Evolutionary conservation across 1,139 yeast genomes (phyloP).

Genomic region (Komagataea norvegica): DNA sequence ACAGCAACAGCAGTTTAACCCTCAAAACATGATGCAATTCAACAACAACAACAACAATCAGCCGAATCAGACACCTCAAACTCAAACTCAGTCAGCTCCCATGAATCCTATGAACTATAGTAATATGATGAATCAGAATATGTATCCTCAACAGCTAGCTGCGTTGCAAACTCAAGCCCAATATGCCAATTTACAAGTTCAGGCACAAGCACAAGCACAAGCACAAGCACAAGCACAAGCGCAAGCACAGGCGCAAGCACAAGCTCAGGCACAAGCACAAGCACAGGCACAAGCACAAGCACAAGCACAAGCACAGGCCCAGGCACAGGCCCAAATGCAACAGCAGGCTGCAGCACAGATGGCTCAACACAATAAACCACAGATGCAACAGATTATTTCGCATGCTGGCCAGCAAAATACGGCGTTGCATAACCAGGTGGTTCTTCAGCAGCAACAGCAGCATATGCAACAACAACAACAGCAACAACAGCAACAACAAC

Average conservation of each 20-base stretch:
- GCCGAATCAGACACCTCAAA: background rate
- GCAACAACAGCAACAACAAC: constrained; percentile 12
- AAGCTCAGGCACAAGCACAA: constrained; percentile 5
- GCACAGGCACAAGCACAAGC: constrained; percentile 13
- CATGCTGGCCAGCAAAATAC: constrained; percentile 1
- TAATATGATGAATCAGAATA: constrained; percentile 7
- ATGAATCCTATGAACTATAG: constrained; percentile 9
- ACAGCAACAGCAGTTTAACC: constrained; percentile 2
- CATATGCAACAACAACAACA: constrained; percentile 16
- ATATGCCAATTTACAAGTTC: constrained; percentile 14
- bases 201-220: constrained; percentile 11
- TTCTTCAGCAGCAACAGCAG: constrained; percentile 13
- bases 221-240: constrained; percentile 1
- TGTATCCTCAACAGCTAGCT: constrained; percentile 19
- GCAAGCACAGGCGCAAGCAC: constrained; percentile 15
- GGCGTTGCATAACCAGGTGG: background rate
- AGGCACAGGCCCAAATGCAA: constrained; percentile 1
- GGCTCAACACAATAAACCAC: constrained; percentile 1
- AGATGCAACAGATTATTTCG: background rate
- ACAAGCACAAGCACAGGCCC: constrained; percentile 17
- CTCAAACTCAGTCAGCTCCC: background rate
- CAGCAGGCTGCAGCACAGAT: constrained; percentile 1
- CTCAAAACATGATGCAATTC: constrained; percentile 3
- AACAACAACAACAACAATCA: background rate
- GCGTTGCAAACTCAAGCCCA: constrained; percentile 18